These are phyloP conservation scores for Penicillium hesseltinei DNA, from an alignment of 2,329 filamentous ascomycete genomes.

Conservation along the genomic window DNA sequence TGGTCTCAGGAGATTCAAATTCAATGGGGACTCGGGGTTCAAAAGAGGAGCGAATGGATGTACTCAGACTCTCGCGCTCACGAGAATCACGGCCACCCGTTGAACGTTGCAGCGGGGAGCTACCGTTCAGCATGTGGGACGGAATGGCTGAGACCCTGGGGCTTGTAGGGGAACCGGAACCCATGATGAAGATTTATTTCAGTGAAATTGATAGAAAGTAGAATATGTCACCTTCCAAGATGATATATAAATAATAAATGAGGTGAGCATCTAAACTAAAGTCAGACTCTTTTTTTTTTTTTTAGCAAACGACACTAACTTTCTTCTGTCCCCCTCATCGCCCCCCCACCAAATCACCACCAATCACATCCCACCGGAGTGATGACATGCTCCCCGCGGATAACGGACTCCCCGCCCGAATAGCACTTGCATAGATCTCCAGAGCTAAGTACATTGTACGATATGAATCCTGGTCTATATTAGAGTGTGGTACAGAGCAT, in stretches of 20 bases:
- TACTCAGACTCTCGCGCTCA: constrained; percentile 58
- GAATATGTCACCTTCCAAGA: background rate
- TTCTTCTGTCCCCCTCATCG: constrained; percentile 9
- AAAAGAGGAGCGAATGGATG: constrained; percentile 60
- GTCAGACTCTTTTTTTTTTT: constrained; percentile 2
- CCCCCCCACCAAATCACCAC: constrained; percentile 5
- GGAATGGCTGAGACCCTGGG: constrained; percentile 55
- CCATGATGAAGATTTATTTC: constrained; percentile 38
- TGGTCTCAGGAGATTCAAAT: constrained; percentile 24
- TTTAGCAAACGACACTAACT: constrained; percentile 6
- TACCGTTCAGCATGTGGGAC: constrained; percentile 57
- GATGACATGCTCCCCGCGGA: constrained; percentile 9
- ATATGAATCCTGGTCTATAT: background rate
- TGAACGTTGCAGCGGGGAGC: constrained; percentile 49
- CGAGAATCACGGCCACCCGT: constrained; percentile 51
- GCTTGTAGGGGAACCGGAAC: constrained; percentile 44
- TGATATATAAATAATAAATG: background rate
- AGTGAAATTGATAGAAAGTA: background rate
- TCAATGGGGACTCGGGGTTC: constrained; percentile 38
- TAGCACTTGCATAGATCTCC: background rate
- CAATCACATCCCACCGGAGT: constrained; percentile 1
- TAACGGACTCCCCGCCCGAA: background rate
- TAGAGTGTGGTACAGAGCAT: background rate
- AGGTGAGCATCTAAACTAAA: background rate
- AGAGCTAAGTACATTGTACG: background rate